These are phyloP conservation scores for Fragilaria radians DNA, from an alignment of 108 stramenopile genomes.

Conservation along the genomic window DNA sequence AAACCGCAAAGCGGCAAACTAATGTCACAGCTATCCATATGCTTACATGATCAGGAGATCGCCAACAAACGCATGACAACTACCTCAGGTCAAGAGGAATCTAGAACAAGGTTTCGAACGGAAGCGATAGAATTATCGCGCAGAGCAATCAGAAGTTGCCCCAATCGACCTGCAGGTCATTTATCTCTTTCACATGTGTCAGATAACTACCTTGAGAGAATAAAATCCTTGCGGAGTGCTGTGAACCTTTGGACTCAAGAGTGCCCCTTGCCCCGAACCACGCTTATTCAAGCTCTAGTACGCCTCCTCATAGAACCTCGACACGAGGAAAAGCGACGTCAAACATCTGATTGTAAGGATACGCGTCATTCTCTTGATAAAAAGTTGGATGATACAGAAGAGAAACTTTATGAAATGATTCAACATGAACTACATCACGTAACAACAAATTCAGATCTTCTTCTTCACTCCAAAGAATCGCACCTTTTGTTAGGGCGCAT, in stretches of 20 bases:
- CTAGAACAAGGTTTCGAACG: neutral
- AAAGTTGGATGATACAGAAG: conserved; percentile 4
- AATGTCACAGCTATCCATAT: neutral
- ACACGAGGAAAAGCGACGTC: conserved; percentile 13
- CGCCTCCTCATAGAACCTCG: conserved; percentile 25
- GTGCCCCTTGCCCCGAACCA: neutral
- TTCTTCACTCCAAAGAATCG: neutral
- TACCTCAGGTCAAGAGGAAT: neutral
- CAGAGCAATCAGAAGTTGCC: neutral
- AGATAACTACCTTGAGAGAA: neutral
- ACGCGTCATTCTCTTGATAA: conserved; percentile 10
- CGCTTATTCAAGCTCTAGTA: conserved; percentile 6
- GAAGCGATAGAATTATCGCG: neutral
- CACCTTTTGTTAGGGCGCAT: neutral
- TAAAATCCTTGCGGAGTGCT: neutral
- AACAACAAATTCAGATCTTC: neutral
- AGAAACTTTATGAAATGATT: conserved; percentile 7
- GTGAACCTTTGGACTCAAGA: neutral
- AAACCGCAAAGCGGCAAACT: neutral
- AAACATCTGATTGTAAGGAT: neutral
- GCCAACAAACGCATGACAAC: too few species aligned
- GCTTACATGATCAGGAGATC: too few species aligned
- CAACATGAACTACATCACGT: neutral
- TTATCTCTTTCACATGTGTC: neutral
- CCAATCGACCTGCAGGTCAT: neutral